A percentile compares a stretch with the other conserved stretches of the same genome.
These are phyloP conservation scores for Pestalotiopsis sp. DNA, from an alignment of 2,329 filamentous ascomycete genomes.

Conservation along the genomic window DNA sequence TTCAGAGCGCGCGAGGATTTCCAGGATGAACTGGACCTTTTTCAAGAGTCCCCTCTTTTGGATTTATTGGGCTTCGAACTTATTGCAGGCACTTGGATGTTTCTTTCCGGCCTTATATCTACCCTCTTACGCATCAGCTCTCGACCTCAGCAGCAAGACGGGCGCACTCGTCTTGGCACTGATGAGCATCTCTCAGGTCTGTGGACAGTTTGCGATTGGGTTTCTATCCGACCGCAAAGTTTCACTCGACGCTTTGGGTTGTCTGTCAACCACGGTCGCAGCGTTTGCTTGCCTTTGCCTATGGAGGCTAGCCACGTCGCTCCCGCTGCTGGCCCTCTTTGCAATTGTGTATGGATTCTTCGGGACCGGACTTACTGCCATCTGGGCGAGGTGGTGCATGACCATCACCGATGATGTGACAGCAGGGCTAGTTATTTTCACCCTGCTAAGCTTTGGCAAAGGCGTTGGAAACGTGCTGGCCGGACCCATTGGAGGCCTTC, in stretches of 20 bases:
- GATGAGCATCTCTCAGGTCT: slow-evolving; percentile 51
- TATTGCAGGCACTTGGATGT: slow-evolving; percentile 55
- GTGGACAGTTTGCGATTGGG: slow-evolving; percentile 53
- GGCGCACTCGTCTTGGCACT: slow-evolving; percentile 50
- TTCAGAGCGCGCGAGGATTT: slow-evolving; percentile 26
- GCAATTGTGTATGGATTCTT: slow-evolving; percentile 58
- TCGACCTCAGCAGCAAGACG: slow-evolving; percentile 35
- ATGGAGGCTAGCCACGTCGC: slow-evolving; percentile 51
- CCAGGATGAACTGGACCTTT: slow-evolving; percentile 37
- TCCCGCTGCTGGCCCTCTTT: slow-evolving; percentile 50
- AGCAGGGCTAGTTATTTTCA: slow-evolving; percentile 18
- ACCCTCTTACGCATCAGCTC: slow-evolving; percentile 45
- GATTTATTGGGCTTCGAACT: slow-evolving; percentile 50
- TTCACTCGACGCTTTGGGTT: slow-evolving; percentile 38
- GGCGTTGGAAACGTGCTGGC: slow-evolving; percentile 22
- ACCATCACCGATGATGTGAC: slow-evolving; percentile 18
- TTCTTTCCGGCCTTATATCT: slow-evolving; percentile 56
- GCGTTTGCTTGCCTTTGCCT: slow-evolving; percentile 50
- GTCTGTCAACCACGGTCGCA: slow-evolving; percentile 46
- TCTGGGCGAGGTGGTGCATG: slow-evolving; percentile 40
- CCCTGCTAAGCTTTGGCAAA: slow-evolving; percentile 19
- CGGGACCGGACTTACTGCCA: slow-evolving; percentile 51
- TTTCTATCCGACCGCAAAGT: slow-evolving; percentile 49
- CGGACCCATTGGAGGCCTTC: slow-evolving; percentile 18
- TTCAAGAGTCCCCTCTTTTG: slow-evolving; percentile 50